A percentile compares a stretch with the other conserved stretches of the same genome.
Conservation (phyloP, 306 rosid genomes). For the Oemleria cerasiformis region DNA sequence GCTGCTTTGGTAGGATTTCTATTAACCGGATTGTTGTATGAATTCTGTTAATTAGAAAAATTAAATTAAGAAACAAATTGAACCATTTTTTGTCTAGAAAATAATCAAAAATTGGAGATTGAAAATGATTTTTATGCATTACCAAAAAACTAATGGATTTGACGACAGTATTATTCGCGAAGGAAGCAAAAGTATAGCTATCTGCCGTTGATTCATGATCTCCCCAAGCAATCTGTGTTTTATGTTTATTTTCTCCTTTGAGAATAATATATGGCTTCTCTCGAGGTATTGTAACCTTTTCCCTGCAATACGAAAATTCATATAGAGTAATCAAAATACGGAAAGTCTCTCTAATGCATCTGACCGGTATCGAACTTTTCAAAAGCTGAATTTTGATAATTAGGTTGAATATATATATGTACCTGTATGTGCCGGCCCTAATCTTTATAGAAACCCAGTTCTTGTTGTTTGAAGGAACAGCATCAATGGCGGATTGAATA, state of each 20-base stretch:
- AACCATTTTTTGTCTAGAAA: no score
- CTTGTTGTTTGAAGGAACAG: constrained; percentile 52
- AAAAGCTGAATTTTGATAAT: no score
- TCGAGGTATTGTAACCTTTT: constrained; percentile 34
- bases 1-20: constrained; percentile 34
- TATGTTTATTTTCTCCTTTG: constrained; percentile 48
- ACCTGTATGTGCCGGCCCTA: constrained; percentile 67
- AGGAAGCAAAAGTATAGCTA: constrained; percentile 59
- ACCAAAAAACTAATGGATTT: constrained; percentile 61
- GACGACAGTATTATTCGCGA: constrained; percentile 51
- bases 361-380: no score
- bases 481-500: constrained; percentile 70
- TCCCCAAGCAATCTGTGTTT: constrained; percentile 60
- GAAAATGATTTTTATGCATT: constrained; percentile 4
- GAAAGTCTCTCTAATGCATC: no score
- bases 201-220: constrained; percentile 42
- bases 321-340: no score
- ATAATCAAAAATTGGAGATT: not conserved
- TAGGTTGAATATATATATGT: not conserved
- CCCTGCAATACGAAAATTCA: not conserved
- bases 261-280: constrained; percentile 60
- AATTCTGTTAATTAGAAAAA: constrained; percentile 31
- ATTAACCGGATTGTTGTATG: constrained; percentile 42
- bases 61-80: not conserved
- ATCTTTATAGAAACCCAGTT: constrained; percentile 51